phyloP scores from a whole-genome alignment of 176 grass and related monocot species.

The Thinopyrum elongatum region DNA sequence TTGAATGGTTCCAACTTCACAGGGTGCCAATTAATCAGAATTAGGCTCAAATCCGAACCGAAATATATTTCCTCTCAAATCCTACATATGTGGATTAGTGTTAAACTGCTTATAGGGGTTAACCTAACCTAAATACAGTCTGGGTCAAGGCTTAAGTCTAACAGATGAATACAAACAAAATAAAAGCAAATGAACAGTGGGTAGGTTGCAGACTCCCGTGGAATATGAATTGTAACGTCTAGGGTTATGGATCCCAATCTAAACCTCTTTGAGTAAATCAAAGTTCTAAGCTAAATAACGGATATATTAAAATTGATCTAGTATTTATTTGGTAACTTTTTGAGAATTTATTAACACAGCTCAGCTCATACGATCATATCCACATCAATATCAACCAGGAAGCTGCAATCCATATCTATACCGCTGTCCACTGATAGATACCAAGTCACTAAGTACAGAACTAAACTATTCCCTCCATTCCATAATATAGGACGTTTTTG shows the following conservation, averaged over 20 bases:
- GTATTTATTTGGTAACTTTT: background rate
- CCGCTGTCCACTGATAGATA: background rate
- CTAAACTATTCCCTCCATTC: background rate
- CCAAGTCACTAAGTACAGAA: background rate
- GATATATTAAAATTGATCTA: background rate
- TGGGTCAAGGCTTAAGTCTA: background rate
- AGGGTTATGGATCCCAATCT: background rate
- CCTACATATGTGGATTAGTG: background rate
- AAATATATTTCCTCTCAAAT: background rate
- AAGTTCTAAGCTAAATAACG: background rate
- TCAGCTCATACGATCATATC: background rate
- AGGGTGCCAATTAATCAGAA: background rate
- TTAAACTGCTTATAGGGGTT: background rate
- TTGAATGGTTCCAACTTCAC: background rate
- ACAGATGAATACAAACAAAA: background rate
- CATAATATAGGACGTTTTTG: too few species aligned
- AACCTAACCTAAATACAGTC: background rate
- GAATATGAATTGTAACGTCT: background rate
- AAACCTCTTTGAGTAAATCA: background rate
- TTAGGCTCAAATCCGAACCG: background rate
- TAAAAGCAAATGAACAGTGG: background rate
- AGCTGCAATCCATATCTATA: background rate
- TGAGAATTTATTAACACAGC: background rate
- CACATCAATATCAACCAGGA: constrained; percentile 3
- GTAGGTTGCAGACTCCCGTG: background rate